Evolutionary conservation across 768 basidiomycete species (phyloP), one percentile per base, ranked within the genome.

Genomic region (Boletus insuetus): DNA sequence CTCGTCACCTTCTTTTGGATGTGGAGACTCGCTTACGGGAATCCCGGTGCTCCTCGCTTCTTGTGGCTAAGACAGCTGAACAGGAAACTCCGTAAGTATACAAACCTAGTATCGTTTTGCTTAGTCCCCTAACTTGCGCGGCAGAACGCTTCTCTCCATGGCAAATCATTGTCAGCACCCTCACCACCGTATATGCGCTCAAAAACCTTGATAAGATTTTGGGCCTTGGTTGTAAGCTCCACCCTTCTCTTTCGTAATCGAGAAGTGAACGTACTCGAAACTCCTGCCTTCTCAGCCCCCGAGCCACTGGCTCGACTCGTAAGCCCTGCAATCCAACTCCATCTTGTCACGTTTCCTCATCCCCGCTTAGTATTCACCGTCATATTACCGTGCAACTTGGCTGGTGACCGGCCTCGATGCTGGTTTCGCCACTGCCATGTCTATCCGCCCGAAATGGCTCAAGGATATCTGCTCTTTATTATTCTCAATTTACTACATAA

Each of bases 341-440:
- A 38, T 55, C 49, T 9, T 19, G 40, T 51, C 29, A 43, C 48
- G 41, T 46, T 20, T 52, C 54, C 47, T 58, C 50, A 47, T 55
- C 7, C 48, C 49, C 14, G 45, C 48, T 12, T 59, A 94, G 93
- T 96, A 97, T 67, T 90, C 93, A 4, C 82, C 91, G 1, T 89
- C 91, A 3, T 97, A 94, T 72, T 96, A 95, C 74, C 88, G 97
- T 24, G 96, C 94, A 9, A 96, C 95, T 49, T 99, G 94, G 89
- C 86, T 99, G 54, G 83, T 74, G 46, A 96, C 91, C 1, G 95
- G 94, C 2, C 77, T 98, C n/a, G 97, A 99, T 68, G 94, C 95
- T 3, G 97, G 95, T 1, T 98, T 98, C 66, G 94, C 94, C 0
- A 94, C 94, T 0, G 95, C 96, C 13, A 94, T 96, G 90, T 77